Evolutionary conservation across 495 filamentous ascomycete genomes (phyloP), one percentile per base, ranked within the genome.

Genomic region (Diplogelasinospora grovesii): DNA sequence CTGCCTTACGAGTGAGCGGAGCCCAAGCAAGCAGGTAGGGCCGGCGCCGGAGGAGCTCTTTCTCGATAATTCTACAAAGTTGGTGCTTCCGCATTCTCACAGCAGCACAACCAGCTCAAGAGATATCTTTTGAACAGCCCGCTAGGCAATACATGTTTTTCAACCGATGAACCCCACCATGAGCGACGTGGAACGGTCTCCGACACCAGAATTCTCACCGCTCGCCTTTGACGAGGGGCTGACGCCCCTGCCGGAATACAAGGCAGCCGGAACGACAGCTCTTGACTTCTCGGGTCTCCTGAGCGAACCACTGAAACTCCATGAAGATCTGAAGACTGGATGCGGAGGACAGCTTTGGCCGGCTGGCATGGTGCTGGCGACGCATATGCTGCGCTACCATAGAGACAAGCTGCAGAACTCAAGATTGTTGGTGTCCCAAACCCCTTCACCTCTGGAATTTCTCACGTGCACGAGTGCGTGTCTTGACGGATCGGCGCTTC

Each of bases 271-370:
- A 11, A 79, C 75, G 22, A 80, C 74, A 3, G 61, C 60, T 14
- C 10, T 33, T 21, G 73, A 81, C 30, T 93, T 98, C 48, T 75
- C 82, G 28, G 84, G 85, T 10, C 74, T 92, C 18, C 69, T 96
- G 11, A 56, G 63, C 11, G 56, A 57, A 20, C 82, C 86, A 6
- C 66, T 98, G 26, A 68, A 75, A 36, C 75, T 97, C 9, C 82
- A 85, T 50, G 86, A 95, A 58, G 86, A 97, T 53, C 70, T 94
- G 10, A 75, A 71, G 37, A 75, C 85, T 51, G 90, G 90, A 50
- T 96, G 90, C 59, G 92, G 92, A 11, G 92, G 92, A 2, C 82
- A 88, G 55, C 67, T 93, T 10, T 97, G 92, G 92, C 92, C 89
- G 1, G 92, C 92, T 1, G 92, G 92, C 8, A 83, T 89, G 78